Conservation (phyloP, 441 rosid species). For the Populus trichocarpa region DNA sequence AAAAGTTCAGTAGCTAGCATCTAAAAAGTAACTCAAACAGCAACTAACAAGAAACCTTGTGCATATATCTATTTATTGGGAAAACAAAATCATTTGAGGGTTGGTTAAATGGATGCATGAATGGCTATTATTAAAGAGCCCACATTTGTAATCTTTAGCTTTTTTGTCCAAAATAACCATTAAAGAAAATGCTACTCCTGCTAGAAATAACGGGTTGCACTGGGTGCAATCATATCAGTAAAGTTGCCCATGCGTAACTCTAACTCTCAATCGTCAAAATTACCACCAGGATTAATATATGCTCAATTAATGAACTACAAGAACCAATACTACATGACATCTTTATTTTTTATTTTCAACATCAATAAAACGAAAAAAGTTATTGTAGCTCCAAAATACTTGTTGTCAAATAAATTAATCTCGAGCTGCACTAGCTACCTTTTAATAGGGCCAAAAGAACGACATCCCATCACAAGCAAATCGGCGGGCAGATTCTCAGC, state of each 20-base stretch:
- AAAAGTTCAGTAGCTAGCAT: background rate
- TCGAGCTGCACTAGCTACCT: slow-evolving; percentile 40
- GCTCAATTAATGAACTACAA: too few species aligned
- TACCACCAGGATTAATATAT: background rate
- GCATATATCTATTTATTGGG: background rate
- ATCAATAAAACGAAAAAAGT: background rate
- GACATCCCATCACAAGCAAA: slow-evolving; percentile 79
- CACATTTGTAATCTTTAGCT: background rate
- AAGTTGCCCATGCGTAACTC: background rate
- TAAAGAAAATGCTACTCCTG: background rate
- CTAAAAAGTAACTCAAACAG: background rate
- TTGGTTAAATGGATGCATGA: background rate
- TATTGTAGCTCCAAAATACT: background rate
- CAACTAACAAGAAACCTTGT: background rate
- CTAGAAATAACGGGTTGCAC: background rate
- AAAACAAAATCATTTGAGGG: background rate
- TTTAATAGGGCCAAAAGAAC: slow-evolving; percentile 76
- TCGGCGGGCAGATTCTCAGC: slow-evolving; percentile 62
- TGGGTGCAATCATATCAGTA: background rate
- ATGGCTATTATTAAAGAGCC: too few species aligned
- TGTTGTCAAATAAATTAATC: background rate
- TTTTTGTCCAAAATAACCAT: background rate
- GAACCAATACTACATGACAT: background rate
- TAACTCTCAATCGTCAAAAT: background rate
- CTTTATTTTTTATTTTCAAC: background rate